Percentiles rank a stretch among this genome's conserved stretches.
Evolutionary conservation across 2,329 filamentous ascomycete species (phyloP).

Genomic region (Neopestalotiopsis sp.): DNA sequence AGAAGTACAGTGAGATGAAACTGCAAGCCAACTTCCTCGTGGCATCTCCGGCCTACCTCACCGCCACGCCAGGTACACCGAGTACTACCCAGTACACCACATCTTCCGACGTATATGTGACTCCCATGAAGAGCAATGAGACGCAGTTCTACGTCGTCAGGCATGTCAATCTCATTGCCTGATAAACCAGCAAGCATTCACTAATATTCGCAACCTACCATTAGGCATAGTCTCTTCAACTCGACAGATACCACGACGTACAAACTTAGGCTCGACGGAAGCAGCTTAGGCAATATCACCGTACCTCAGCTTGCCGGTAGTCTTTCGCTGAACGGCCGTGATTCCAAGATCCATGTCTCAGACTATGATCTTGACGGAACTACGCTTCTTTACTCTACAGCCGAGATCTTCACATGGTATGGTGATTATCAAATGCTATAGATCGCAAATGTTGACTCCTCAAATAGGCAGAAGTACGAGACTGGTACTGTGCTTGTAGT

Average conservation of each 20-base stretch:
- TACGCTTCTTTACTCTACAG: slow-evolving; percentile 70
- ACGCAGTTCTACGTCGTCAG: slow-evolving; percentile 30
- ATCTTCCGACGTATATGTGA: slow-evolving; percentile 53
- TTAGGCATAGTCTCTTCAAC: slow-evolving; percentile 21
- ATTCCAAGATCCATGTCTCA: slow-evolving; percentile 71
- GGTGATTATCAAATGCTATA: background rate
- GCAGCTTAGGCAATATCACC: slow-evolving; percentile 29
- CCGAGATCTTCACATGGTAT: slow-evolving; percentile 72
- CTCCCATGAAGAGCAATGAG: slow-evolving; percentile 26
- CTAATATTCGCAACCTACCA: background rate
- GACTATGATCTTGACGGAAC: slow-evolving; percentile 69
- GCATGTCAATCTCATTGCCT: background rate
- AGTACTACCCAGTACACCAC: slow-evolving; percentile 57
- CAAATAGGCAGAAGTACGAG: slow-evolving; percentile 7
- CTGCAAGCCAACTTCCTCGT: slow-evolving; percentile 77
- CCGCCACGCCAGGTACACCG: slow-evolving; percentile 57
- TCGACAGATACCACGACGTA: slow-evolving; percentile 28
- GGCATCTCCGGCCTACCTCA: slow-evolving; percentile 73
- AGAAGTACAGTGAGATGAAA: slow-evolving; percentile 83
- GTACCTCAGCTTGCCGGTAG: slow-evolving; percentile 30
- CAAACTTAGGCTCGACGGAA: slow-evolving; percentile 29
- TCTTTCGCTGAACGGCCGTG: slow-evolving; percentile 51
- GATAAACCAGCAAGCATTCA: background rate
- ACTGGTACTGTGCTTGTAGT: slow-evolving; percentile 5
- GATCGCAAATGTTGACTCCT: background rate